Percentiles rank a stretch among this genome's conserved stretches.
Evolutionary conservation across 306 rosid species (phyloP).

Genomic region (Sophora flavescens): DNA sequence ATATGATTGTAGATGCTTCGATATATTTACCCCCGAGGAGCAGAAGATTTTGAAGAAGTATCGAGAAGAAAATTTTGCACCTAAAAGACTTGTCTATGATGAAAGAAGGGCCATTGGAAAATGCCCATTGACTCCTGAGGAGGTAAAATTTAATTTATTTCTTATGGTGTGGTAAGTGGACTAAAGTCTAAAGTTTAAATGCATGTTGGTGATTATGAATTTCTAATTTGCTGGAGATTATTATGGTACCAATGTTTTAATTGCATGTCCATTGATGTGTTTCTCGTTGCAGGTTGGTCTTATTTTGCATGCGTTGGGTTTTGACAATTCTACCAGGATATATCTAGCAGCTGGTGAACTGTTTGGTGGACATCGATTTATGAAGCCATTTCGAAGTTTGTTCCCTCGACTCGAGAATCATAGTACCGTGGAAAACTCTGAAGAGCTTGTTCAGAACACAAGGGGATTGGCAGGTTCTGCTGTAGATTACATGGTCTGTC

Average conservation of each 20-base stretch:
- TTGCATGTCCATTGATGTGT: conserved; percentile 4
- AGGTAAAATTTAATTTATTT: conserved; percentile 64
- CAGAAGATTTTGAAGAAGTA: conserved; percentile 81
- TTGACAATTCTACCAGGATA: conserved; percentile 56
- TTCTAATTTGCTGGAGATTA: conserved; percentile 27
- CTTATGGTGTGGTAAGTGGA: conserved; percentile 14
- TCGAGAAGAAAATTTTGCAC: conserved; percentile 86
- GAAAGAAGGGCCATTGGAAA: conserved; percentile 98
- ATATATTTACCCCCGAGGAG: conserved; percentile 76
- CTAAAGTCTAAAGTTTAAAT: background rate
- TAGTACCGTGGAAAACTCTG: conserved; percentile 76
- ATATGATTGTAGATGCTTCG: conserved; percentile 75
- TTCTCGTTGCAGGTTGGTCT: conserved; percentile 81
- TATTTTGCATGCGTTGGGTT: conserved; percentile 65
- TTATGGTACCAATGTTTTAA: conserved; percentile 27
- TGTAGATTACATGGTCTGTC: conserved; percentile 99
- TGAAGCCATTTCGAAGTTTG: conserved; percentile 82
- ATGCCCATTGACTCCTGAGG: conserved; percentile 98
- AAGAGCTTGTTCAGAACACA: conserved; percentile 77
- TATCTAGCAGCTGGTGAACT: conserved; percentile 78
- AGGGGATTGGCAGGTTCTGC: conserved; percentile 96
- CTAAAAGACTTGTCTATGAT: conserved; percentile 74
- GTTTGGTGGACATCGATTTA: conserved; percentile 91
- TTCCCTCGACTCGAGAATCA: conserved; percentile 90
- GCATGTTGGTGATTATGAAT: conserved; percentile 27